Evolutionary conservation across 2,329 filamentous ascomycete species (phyloP).

Genomic region (Colletotrichum siamense): DNA sequence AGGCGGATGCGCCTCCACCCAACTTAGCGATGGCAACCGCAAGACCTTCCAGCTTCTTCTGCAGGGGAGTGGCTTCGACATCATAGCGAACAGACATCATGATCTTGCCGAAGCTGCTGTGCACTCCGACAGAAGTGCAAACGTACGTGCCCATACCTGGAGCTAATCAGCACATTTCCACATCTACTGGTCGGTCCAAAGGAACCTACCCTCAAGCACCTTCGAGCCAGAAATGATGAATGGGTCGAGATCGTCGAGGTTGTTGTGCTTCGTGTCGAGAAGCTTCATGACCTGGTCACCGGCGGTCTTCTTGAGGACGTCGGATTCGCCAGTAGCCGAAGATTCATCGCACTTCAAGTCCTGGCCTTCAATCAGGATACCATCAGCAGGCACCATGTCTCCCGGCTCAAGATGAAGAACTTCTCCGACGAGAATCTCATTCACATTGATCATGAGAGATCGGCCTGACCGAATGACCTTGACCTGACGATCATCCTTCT

Average conservation of each 20-base stretch:
- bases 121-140: constrained; percentile 58
- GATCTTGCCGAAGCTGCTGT: constrained; percentile 60
- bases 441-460: constrained; percentile 67
- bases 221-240: constrained; percentile 67
- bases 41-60: constrained; percentile 55
- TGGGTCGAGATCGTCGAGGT: constrained; percentile 60
- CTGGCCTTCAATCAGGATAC: constrained; percentile 66
- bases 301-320: constrained; percentile 70
- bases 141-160: constrained; percentile 53
- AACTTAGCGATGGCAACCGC: constrained; percentile 49
- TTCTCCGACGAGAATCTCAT: constrained; percentile 73
- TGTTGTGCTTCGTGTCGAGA: constrained; percentile 57
- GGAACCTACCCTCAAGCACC: constrained; percentile 50
- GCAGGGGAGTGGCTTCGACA: constrained; percentile 57
- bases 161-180: background rate
- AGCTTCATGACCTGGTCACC: constrained; percentile 55
- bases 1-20: constrained; percentile 70
- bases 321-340: constrained; percentile 76
- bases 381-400: constrained; percentile 74
- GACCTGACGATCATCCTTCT: constrained; percentile 69
- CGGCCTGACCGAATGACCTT: constrained; percentile 73
- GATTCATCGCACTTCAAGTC: constrained; percentile 72
- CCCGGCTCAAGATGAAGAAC: constrained; percentile 73
- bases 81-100: constrained; percentile 61
- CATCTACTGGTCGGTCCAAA: background rate